Evolutionary conservation across 352 stramenopile species (phyloP), one percentile per base, ranked within the genome.

Genomic region (Thraustotheca clavata): DNA sequence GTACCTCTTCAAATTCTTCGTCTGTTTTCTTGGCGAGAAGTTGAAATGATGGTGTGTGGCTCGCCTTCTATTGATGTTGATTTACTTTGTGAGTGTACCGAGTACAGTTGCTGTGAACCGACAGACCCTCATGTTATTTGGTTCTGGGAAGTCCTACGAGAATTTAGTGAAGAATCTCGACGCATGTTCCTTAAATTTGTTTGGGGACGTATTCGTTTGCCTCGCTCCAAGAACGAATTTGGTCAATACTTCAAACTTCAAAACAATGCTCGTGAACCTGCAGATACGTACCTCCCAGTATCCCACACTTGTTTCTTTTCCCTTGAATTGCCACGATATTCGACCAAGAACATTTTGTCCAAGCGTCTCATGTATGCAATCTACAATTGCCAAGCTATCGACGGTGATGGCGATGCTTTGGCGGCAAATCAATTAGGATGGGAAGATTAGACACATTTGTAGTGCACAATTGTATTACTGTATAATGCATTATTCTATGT

Each of bases 301-400:
- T 89, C 96, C 26, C 96, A 98, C 66, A 99, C 97, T 22, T 99
- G 97, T 71, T 99, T 99, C 76, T 99, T 99, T 71, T 96, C 89
- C 4, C 77, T 99, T 31, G 93, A 95, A 31, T 68, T 99, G 27
- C 96, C 97, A 14, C 69, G 83, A 34, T 99, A 99, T 71, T 96
- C 87, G 40, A 92, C 73, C 46, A 69, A 86, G 31, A 60, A 74
- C 27, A 77, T 94, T 5, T 63, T 95, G 31, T 68, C 73, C n/a
- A 74, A 87, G 40, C 90, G 89, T 63, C 63, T 97, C 22, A 65
- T 88, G 18, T 97, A 96, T 52, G 89, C 91, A 27, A 97, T 97
- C 49, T 91, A 94, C 72, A 97, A 97, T 70, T 97, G 89, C 74
- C 84, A 91, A 62, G 86, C 95, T 71, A 96, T 97, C 61, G 89